phyloP scores from a whole-genome alignment of 2,329 filamentous ascomycete genomes.

The Fusarium paranaense region DNA sequence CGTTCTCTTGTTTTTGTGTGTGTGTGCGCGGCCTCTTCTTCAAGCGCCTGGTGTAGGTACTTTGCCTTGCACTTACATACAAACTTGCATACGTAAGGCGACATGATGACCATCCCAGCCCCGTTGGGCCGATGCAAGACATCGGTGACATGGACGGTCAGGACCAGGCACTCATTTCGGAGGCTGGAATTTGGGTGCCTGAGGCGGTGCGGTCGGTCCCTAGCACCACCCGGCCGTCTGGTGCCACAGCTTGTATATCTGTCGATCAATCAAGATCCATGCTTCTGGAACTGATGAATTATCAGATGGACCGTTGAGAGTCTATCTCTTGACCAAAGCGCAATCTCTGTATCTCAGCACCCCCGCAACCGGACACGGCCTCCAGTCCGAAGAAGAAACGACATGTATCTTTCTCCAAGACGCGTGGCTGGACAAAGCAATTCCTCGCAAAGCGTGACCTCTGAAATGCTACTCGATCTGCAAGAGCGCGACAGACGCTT shows the following conservation, averaged over 20 bases:
- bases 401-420: neutral
- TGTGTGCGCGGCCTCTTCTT: neutral
- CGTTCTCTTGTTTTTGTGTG: neutral
- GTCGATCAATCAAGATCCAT: constrained; percentile 3
- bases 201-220: neutral
- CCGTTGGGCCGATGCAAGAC: constrained; percentile 36
- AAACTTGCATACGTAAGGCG: neutral
- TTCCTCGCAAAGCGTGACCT: neutral
- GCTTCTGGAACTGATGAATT: neutral
- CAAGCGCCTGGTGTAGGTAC: neutral
- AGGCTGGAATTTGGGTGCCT: neutral
- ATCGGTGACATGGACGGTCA: constrained; percentile 10
- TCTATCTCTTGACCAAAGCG: neutral
- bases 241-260: neutral
- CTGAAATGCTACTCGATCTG: neutral
- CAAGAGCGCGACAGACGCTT: neutral
- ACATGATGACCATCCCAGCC: neutral
- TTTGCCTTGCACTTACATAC: neutral
- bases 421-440: neutral
- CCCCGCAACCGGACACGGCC: neutral
- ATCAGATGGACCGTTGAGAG: neutral
- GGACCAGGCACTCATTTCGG: neutral
- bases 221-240: constrained; percentile 5
- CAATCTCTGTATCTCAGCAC: neutral
- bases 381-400: neutral